phyloP scores from a whole-genome alignment of 192 early-diverging fungal species.

The Coemansia sp. region DNA sequence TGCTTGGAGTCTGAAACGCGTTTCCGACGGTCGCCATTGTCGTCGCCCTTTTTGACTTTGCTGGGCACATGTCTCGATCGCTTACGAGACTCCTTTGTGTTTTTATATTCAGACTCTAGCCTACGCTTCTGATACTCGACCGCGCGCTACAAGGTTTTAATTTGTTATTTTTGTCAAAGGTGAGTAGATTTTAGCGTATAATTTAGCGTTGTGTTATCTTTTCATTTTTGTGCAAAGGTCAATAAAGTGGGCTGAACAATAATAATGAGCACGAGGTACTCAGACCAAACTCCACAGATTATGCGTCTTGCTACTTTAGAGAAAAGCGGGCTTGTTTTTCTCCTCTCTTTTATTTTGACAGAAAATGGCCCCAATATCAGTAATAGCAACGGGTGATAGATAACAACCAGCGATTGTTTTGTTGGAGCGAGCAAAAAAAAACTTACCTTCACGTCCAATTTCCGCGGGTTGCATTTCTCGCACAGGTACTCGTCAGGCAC shows the following conservation, averaged over 20 bases:
- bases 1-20: conserved; percentile 33
- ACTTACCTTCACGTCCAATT: conserved; percentile 56
- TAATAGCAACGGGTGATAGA: not conserved
- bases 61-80: conserved; percentile 23
- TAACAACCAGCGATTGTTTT: too few relatives aligned
- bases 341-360: too few relatives aligned
- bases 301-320: too few relatives aligned
- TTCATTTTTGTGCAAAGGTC: too few relatives aligned
- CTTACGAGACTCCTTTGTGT: conserved; percentile 43
- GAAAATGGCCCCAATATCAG: too few relatives aligned
- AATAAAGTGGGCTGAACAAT: too few relatives aligned
- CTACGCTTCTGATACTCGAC: conserved; percentile 50
- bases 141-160: conserved; percentile 28
- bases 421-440: not conserved
- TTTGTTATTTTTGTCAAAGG: not conserved
- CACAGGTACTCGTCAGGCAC: conserved; percentile 88
- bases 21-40: conserved; percentile 31
- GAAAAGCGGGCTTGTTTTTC: too few relatives aligned
- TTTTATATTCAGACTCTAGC: conserved; percentile 35
- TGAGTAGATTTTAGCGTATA: too few relatives aligned
- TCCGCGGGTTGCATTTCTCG: conserved; percentile 77
- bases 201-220: too few relatives aligned
- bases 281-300: too few relatives aligned
- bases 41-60: conserved; percentile 32
- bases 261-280: too few relatives aligned